phyloP scores from a whole-genome alignment of 768 basidiomycete genomes.

The Xanthoconium purpureum region DNA sequence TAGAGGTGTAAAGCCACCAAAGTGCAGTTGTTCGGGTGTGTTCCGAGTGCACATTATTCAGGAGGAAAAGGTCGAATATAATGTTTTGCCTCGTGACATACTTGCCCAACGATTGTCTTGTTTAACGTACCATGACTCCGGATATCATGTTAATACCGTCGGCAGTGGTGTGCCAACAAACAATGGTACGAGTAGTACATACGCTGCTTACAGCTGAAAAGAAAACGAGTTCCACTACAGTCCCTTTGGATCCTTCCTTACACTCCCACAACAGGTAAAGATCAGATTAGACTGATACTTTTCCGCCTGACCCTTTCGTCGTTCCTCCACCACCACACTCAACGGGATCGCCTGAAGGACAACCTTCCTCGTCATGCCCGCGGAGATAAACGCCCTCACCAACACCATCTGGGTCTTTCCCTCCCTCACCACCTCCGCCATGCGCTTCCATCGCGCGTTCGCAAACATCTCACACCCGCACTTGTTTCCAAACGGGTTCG shows the following conservation, averaged over 20 bases:
- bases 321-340: constrained; percentile 9
- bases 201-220: not conserved
- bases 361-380: constrained; percentile 27
- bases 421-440: constrained; percentile 15
- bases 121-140: too few relatives aligned
- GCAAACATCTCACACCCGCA: constrained; percentile 25
- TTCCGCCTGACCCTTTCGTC: constrained; percentile 3
- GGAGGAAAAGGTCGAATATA: too few relatives aligned
- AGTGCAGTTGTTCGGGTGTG: too few relatives aligned
- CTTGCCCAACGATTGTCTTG: too few relatives aligned
- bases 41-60: too few relatives aligned
- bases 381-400: constrained; percentile 28
- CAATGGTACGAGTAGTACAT: too few relatives aligned
- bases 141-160: too few relatives aligned
- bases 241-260: not conserved
- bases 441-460: constrained; percentile 24
- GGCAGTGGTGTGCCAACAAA: too few relatives aligned
- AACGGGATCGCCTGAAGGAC: constrained; percentile 27
- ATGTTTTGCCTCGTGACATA: too few relatives aligned
- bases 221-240: too few relatives aligned
- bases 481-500: constrained; percentile 25
- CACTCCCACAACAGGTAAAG: constrained; percentile 23
- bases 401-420: constrained; percentile 16
- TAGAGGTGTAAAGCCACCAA: too few relatives aligned
- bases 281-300: constrained; percentile 23